Percentiles rank a stretch among this genome's conserved stretches.
Conservation (phyloP, 2,329 filamentous ascomycete genomes). For the Cladosporium sp. region DNA sequence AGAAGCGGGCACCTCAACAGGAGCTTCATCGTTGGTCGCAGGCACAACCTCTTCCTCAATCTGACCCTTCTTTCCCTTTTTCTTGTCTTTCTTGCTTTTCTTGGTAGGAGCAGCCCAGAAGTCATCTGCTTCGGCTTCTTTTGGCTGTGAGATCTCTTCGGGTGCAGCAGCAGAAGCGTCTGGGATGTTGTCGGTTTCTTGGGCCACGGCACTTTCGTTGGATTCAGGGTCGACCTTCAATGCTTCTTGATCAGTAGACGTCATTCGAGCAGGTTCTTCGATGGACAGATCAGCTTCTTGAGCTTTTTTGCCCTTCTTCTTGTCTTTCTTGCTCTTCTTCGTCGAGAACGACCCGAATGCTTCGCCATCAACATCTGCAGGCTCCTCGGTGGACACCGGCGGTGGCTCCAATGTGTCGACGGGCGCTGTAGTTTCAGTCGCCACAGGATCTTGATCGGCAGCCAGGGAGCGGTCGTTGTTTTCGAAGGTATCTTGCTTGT, state of each 20-base stretch:
- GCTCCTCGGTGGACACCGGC: background rate
- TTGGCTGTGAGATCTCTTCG: background rate
- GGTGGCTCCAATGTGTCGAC: background rate
- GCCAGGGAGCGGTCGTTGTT: background rate
- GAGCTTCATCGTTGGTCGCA: too few species aligned
- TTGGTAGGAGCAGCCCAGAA: conserved; percentile 28
- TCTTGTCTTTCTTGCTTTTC: conserved; percentile 38
- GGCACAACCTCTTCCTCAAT: conserved; percentile 22
- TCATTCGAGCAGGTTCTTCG: background rate
- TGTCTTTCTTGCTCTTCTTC: conserved; percentile 47
- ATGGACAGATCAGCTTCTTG: background rate
- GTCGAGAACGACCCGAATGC: conserved; percentile 27
- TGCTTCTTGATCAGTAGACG: background rate
- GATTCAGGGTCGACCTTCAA: too few species aligned
- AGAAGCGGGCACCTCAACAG: background rate
- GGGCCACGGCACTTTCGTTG: background rate
- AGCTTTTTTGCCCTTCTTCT: conserved; percentile 41
- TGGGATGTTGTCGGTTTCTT: background rate
- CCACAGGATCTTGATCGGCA: background rate
- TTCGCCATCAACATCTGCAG: conserved; percentile 24
- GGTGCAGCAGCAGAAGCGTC: background rate
- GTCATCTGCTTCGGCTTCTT: conserved; percentile 28
- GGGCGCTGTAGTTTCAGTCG: background rate
- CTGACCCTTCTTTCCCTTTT: conserved; percentile 40
- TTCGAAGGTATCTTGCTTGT: background rate